Evolutionary conservation across 1,284 basidiomycete species (phyloP).

Genomic region (Puccinia polysora): DNA sequence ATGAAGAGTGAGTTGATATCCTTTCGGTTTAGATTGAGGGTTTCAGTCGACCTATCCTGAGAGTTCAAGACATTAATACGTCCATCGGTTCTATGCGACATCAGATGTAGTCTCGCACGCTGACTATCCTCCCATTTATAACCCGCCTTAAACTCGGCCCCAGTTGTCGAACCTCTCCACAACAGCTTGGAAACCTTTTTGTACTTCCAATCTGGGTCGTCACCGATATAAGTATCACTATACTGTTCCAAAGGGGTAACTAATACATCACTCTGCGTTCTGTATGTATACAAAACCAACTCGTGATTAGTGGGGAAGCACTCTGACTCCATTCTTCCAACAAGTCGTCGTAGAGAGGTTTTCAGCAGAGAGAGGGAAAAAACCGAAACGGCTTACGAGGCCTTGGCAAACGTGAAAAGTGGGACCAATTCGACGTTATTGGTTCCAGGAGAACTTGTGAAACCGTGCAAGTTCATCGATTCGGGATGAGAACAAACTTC

Average conservation of each 20-base stretch:
- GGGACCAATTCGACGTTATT: constrained; percentile 49
- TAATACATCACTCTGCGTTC: constrained; percentile 51
- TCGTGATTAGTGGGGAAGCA: neutral
- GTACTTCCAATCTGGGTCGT: constrained; percentile 50
- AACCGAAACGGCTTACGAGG: constrained; percentile 35
- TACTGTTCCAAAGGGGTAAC: constrained; percentile 52
- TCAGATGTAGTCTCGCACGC: constrained; percentile 49
- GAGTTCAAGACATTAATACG: constrained; percentile 45
- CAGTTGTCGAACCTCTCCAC: constrained; percentile 51
- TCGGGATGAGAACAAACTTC: constrained; percentile 52
- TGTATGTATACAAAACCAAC: neutral
- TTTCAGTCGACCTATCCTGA: constrained; percentile 25
- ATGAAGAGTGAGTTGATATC: constrained; percentile 46
- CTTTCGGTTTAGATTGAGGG: constrained; percentile 26
- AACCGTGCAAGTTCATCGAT: constrained; percentile 50
- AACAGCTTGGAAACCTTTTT: constrained; percentile 47
- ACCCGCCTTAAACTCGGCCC: constrained; percentile 48
- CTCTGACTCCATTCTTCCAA: too few species aligned
- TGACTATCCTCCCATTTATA: constrained; percentile 50
- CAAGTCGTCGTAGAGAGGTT: neutral
- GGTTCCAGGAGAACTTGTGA: constrained; percentile 48
- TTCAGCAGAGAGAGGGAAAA: neutral
- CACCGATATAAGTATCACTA: constrained; percentile 51
- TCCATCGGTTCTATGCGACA: constrained; percentile 46
- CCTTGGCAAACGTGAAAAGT: constrained; percentile 52